Evolutionary conservation across 2,329 filamentous ascomycete genomes (phyloP), one percentile per base, ranked within the genome.

Genomic region (Fusarium illudens): DNA sequence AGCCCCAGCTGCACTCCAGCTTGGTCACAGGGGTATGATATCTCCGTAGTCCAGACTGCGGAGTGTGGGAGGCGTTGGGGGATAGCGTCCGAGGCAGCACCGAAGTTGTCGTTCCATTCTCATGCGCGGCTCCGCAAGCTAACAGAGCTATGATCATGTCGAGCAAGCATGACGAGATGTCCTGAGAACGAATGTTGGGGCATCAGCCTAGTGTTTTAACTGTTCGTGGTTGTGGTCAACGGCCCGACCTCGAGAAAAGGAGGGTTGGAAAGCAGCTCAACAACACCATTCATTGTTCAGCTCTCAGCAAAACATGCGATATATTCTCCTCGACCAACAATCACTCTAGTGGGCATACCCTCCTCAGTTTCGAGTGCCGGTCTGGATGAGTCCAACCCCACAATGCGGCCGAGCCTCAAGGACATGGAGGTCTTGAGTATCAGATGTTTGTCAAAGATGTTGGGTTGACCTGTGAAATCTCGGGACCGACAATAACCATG

Each of bases 401-500:
- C 50, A 60, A 60, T 60, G 42, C 27, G 50, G 52, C 58, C 58
- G 58, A 60, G 58, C 30, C 29, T 44, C 51, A 53, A 44, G 20
- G 15, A 39, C 36, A 20, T 13, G 37, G 19, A 39, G 19, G 37
- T 42, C 37, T 27, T 44, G 39, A n/a, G n/a, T n/a, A 44, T 27
- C 39, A 20, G 22, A 44, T 44, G 20, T 27, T 27, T 22, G 12
- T 39, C 39, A 9, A 9, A 27, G 20, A 44, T 44, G 13, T 44
- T 44, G 20, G 39, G 12, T 15, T 32, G 30, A 30, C 29, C 29
- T 37, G 27, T 29, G 10, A 29, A 29, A 29, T 9, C 27, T 32
- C 22, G 22, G 39, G 37, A n/a, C 37, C 39, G 15, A 39, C 19
- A n/a, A 39, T 17, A 2, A 13, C 5, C 20, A 42, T 22, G 15